Conservation (phyloP, 106 monocot genomes). For the Allium fistulosum region DNA sequence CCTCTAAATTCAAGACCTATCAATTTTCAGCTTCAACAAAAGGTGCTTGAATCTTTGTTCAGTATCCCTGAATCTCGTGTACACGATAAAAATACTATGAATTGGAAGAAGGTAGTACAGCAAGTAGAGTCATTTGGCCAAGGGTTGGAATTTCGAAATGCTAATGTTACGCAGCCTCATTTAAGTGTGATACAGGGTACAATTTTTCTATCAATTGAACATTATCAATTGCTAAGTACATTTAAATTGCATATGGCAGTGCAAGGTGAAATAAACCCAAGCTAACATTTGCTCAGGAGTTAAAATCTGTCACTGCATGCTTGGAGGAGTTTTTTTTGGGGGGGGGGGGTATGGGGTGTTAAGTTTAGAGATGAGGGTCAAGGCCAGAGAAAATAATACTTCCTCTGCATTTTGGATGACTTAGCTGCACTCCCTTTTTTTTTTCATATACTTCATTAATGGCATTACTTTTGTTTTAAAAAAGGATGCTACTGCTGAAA, state of each 20-base stretch:
- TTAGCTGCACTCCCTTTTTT: neutral
- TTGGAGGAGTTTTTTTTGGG: too few relatives aligned
- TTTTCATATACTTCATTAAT: neutral
- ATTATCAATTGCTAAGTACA: neutral
- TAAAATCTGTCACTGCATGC: too few relatives aligned
- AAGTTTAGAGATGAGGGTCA: too few relatives aligned
- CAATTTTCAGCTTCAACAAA: slow-evolving; percentile 47
- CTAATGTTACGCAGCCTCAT: slow-evolving; percentile 15
- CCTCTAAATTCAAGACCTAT: slow-evolving; percentile 5
- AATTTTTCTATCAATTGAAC: neutral
- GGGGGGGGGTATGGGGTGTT: too few relatives aligned
- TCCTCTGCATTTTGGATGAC: too few relatives aligned
- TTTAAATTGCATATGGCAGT: neutral
- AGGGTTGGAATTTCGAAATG: slow-evolving; percentile 41
- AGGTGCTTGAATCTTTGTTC: slow-evolving; percentile 70
- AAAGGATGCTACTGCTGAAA: too few relatives aligned
- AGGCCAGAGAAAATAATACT: too few relatives aligned
- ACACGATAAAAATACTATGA: slow-evolving; percentile 42
- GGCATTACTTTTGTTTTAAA: neutral
- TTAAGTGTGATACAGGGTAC: slow-evolving; percentile 33
- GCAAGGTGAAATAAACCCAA: too few relatives aligned
- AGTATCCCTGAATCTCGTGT: slow-evolving; percentile 24
- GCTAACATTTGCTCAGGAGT: too few relatives aligned
- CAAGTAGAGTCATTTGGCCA: slow-evolving; percentile 58
- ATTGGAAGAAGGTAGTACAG: slow-evolving; percentile 81